Base-by-base conservation (phyloP, 768 basidiomycete species). In the Auricularia auricula-judae region DNA sequence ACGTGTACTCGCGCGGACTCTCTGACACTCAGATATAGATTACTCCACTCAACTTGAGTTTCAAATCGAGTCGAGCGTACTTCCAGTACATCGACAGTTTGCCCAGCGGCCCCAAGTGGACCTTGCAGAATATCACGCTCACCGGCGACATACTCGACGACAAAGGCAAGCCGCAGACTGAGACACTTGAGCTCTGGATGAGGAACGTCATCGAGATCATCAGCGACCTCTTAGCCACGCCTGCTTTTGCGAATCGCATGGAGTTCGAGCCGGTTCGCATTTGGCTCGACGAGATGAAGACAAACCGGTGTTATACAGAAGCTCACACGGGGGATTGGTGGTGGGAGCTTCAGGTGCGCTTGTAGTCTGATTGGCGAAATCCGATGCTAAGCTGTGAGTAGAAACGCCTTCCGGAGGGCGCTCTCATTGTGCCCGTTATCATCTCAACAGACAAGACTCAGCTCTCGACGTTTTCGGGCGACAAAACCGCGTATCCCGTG, bases 401-500 rank as follows among this genome's bases (percentile, higher is more conserved):
- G 59, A 35, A 56, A 35, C 36, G 16, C 56, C 56, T 54, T 3
- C 33, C 62, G 64, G 3, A 44, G 36, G 14, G 72, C 5, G 71
- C 72, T 0, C 72, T 72, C 0, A 43, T 75, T 18, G 62, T 69
- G 0, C 74, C 73, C 0, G 62, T 75, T 4, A 73, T 76, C 35
- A 62, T 75, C 7, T 58, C 72, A 4, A 68, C 73, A 0, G 74
- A 76, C 65, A 74, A 74, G 63, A 75, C 75, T 0, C 66, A 70
- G 23, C 68, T 74, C 63, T 58, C 73, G 66, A 18, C 68, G 29
- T 61, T 72, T 42, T 16, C 53, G 68, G 71, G 74, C 0, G 66
- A 73, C 62, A 74, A 74, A 60, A n/a, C 59, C 0, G 74, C 74
- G 14, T 76, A 71, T 65, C 75, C 74, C 0, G 72, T 76, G 0